Conservation (phyloP, 129 eudicot species). For the Artemisia tridentata region DNA sequence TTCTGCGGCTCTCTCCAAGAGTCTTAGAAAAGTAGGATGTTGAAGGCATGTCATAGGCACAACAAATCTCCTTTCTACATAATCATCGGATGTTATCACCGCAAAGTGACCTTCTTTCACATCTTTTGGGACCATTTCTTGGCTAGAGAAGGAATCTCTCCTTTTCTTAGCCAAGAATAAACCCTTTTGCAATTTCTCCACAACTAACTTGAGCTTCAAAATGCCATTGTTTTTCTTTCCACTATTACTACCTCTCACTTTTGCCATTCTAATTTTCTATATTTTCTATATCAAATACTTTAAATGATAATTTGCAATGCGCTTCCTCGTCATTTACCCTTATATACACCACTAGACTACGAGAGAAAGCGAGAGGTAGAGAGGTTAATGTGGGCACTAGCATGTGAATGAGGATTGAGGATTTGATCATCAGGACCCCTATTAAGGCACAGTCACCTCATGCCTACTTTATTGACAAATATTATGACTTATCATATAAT, state of each 20-base stretch:
- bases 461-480: slow-evolving; percentile 20
- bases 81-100: slow-evolving; percentile 37
- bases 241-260: slow-evolving; percentile 24
- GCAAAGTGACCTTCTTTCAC: slow-evolving; percentile 52
- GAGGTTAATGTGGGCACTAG: slow-evolving; percentile 17
- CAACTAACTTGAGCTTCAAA: slow-evolving; percentile 22
- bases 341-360: slow-evolving; percentile 19
- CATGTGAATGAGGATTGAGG: slow-evolving; percentile 33
- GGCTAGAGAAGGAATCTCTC: slow-evolving; percentile 11
- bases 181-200: slow-evolving; percentile 35
- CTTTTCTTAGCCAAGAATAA: slow-evolving; percentile 25
- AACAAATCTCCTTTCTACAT: slow-evolving; percentile 29
- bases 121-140: slow-evolving; percentile 37
- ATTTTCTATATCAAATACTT: not conserved
- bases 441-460: slow-evolving; percentile 35
- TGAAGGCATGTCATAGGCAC: slow-evolving; percentile 30
- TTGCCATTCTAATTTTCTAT: slow-evolving; percentile 23
- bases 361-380: not conserved
- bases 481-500: not conserved
- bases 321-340: slow-evolving; percentile 1
- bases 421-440: slow-evolving; percentile 16
- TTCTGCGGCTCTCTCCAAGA: slow-evolving; percentile 41
- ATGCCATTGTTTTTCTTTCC: slow-evolving; percentile 33
- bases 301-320: slow-evolving; percentile 16
- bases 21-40: slow-evolving; percentile 31